phyloP scores from a whole-genome alignment of 495 filamentous ascomycete species.

The Lindgomyces ingoldianus region DNA sequence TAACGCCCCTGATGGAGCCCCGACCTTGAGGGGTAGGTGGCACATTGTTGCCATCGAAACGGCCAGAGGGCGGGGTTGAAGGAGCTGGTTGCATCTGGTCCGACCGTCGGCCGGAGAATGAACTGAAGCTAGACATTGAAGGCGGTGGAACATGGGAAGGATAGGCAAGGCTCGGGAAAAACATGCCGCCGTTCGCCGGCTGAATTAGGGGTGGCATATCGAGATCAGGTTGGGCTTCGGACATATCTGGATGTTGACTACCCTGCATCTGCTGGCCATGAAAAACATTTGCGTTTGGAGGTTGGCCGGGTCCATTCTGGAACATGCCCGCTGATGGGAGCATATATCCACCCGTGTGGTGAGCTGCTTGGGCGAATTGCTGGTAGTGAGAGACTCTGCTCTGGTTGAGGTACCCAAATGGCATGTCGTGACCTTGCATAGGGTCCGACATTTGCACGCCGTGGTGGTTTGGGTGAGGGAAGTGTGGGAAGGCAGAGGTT shows the following conservation, averaged over 20 bases:
- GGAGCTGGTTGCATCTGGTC: background rate
- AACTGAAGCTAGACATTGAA: background rate
- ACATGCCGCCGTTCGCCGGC: background rate
- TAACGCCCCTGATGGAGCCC: background rate
- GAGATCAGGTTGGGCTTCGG: background rate
- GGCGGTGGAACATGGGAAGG: background rate
- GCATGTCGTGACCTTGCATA: background rate
- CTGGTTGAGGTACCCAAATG: conserved; percentile 8
- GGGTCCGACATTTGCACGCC: conserved; percentile 7
- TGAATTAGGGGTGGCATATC: background rate
- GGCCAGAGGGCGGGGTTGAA: background rate
- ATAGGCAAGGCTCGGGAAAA: background rate
- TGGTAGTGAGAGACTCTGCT: background rate
- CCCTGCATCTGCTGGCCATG: background rate
- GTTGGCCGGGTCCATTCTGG: background rate
- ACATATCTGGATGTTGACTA: background rate
- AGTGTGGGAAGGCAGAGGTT: background rate
- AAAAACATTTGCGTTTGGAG: background rate
- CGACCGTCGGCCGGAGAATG: background rate
- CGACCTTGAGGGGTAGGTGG: background rate
- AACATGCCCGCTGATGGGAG: conserved; percentile 12
- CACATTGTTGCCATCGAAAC: background rate
- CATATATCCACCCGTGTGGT: conserved; percentile 1
- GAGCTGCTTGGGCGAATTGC: background rate
- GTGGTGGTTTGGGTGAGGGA: background rate